Conservation (phyloP, 2,329 filamentous ascomycete species). For the Rhytidhysteron rufulum region DNA sequence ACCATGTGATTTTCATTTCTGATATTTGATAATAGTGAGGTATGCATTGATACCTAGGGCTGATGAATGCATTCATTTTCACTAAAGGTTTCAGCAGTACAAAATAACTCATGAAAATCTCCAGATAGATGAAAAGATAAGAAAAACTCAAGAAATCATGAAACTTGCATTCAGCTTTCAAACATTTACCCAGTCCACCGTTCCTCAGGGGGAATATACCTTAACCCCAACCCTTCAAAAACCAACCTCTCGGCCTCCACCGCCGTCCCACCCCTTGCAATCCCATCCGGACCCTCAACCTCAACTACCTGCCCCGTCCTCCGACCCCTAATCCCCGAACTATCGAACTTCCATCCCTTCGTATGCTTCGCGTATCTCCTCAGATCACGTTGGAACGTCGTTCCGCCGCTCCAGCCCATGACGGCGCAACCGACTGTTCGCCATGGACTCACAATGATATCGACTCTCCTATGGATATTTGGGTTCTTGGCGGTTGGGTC, state of each 20-base stretch:
- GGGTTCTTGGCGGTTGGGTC: constrained; percentile 55
- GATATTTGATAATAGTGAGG: no score
- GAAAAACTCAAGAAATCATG: background rate
- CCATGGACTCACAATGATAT: constrained; percentile 90
- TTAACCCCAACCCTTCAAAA: constrained; percentile 70
- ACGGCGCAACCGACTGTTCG: constrained; percentile 84
- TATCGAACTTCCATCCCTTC: constrained; percentile 81
- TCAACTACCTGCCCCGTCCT: constrained; percentile 68
- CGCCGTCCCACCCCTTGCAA: constrained; percentile 54
- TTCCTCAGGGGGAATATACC: constrained; percentile 40
- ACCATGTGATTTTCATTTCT: no score
- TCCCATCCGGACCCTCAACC: constrained; percentile 50
- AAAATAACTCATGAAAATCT: no score
- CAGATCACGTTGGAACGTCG: constrained; percentile 85
- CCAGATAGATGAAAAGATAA: no score
- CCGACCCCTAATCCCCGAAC: constrained; percentile 73
- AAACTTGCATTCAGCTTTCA: background rate
- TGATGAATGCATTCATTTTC: no score
- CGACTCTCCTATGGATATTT: constrained; percentile 77
- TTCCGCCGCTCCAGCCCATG: constrained; percentile 82
- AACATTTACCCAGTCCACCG: constrained; percentile 34
- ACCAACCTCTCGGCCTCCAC: constrained; percentile 74
- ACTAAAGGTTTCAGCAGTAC: no score
- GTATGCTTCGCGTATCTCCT: constrained; percentile 72
- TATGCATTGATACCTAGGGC: no score